A percentile compares a stretch with the other conserved stretches of the same genome.
Conservation (phyloP, 495 filamentous ascomycete genomes). For the Penicillium ochrochloron region DNA sequence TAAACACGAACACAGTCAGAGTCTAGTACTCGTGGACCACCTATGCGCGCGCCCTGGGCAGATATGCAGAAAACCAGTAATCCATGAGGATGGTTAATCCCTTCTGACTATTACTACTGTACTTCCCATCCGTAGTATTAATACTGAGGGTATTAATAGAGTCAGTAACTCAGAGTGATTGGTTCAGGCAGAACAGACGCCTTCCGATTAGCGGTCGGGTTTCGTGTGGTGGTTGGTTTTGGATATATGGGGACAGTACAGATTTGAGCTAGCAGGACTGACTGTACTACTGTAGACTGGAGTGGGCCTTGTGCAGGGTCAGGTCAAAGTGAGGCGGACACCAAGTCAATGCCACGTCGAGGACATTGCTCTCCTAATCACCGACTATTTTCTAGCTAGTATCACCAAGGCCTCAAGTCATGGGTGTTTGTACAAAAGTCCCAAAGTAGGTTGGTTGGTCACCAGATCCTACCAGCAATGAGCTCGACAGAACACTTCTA, state of each 20-base stretch:
- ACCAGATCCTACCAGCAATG: background rate
- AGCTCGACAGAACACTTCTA: background rate
- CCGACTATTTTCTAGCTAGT: background rate
- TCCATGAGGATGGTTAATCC: background rate
- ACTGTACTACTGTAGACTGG: background rate
- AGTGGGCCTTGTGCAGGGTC: conserved; percentile 2
- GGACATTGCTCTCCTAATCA: background rate
- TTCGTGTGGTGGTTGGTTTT: background rate
- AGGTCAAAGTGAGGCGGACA: conserved; percentile 22
- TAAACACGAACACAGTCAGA: conserved; percentile 4
- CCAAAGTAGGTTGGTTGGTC: background rate
- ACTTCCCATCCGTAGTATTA: background rate
- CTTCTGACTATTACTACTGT: background rate
- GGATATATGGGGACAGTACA: background rate
- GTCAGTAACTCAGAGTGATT: background rate
- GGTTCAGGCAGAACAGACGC: conserved; percentile 5
- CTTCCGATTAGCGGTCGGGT: conserved; percentile 15
- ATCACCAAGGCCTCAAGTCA: background rate
- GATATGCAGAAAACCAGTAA: conserved; percentile 6
- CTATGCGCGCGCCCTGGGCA: conserved; percentile 8
- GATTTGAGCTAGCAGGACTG: background rate
- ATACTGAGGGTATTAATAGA: background rate
- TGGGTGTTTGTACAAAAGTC: background rate
- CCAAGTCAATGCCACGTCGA: conserved; percentile 15
- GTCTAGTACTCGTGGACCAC: too few relatives aligned